Conservation (phyloP, 2,329 filamentous ascomycete species). For the Arthrobotrys sphaeroides region DNA sequence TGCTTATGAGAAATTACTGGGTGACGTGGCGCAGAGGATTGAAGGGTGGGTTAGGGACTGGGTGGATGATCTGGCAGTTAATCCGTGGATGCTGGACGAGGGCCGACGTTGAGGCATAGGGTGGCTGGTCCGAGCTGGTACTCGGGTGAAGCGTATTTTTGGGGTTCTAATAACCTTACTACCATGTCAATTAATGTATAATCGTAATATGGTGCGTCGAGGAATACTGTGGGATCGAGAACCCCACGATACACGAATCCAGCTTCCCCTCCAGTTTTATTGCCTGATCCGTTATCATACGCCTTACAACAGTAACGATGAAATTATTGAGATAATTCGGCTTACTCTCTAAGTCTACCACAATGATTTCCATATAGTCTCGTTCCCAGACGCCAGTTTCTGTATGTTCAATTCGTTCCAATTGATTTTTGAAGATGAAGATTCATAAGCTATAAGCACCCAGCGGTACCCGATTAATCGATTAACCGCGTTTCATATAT, state of each 20-base stretch:
- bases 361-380: too few relatives aligned
- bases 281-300: too few relatives aligned
- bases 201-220: not conserved
- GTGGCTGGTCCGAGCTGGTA: not conserved
- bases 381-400: too few relatives aligned
- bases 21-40: conserved; percentile 74
- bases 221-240: too few relatives aligned
- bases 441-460: not conserved
- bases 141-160: not conserved
- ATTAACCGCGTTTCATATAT: not conserved
- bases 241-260: too few relatives aligned
- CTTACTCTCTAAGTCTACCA: too few relatives aligned
- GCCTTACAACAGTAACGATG: too few relatives aligned
- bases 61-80: conserved; percentile 25
- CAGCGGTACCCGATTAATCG: too few relatives aligned
- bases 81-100: conserved; percentile 21
- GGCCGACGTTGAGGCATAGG: not conserved
- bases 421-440: not conserved
- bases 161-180: not conserved
- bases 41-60: conserved; percentile 71
- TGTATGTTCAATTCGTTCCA: too few relatives aligned
- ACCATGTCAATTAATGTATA: not conserved
- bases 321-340: too few relatives aligned
- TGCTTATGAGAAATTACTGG: conserved; percentile 76
- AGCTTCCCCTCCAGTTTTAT: too few relatives aligned